phyloP scores from a whole-genome alignment of 306 rosid species.

The Quercus ilex region DNA sequence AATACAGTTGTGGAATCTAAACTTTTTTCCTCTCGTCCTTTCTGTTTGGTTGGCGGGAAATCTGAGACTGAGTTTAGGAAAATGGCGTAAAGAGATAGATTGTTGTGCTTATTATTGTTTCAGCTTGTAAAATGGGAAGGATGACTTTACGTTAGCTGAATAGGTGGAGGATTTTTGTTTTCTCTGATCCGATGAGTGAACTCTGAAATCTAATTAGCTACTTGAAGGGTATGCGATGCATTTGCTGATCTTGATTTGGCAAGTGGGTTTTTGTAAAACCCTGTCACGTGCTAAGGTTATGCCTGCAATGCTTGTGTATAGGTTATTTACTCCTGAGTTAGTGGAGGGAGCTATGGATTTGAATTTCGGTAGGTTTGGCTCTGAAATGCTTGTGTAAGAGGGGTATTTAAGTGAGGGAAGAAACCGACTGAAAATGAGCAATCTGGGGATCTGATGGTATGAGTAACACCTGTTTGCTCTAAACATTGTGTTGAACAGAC shows the following conservation, averaged over 20 bases:
- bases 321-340: no score
- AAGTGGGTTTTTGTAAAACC: not conserved
- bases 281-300: not conserved
- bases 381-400: no score
- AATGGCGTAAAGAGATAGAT: not conserved
- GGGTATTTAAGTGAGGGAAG: no score
- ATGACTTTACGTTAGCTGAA: not conserved
- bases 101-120: not conserved
- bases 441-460: no score
- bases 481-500: no score
- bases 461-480: no score
- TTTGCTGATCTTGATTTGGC: not conserved
- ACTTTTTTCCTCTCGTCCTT: conserved; percentile 9
- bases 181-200: not conserved
- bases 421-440: no score
- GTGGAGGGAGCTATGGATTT: no score
- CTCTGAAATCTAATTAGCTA: not conserved
- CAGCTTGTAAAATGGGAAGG: not conserved
- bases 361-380: no score
- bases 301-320: not conserved
- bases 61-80: not conserved
- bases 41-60: conserved; percentile 33
- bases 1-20: conserved; percentile 15
- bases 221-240: not conserved
- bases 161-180: not conserved